Percentiles rank a stretch among this genome's conserved stretches.
These are phyloP conservation scores for Myriangium duriaei DNA, from an alignment of 2,329 filamentous ascomycete genomes.

Conservation along the genomic window DNA sequence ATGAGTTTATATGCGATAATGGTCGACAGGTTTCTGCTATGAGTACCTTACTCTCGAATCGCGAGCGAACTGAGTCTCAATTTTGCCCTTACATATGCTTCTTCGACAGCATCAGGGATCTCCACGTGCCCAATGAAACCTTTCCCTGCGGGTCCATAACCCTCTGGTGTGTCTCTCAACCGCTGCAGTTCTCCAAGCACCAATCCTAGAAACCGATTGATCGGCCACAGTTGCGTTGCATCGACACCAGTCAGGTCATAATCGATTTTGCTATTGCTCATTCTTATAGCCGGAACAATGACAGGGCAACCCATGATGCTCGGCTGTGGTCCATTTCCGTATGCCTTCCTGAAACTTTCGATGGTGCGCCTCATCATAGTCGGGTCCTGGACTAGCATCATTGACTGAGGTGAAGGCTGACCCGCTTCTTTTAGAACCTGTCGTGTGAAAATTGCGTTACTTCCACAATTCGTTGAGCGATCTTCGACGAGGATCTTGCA, in stretches of 20 bases:
- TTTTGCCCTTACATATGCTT: no score
- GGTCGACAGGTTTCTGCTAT: no score
- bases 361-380: constrained; percentile 34
- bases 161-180: constrained; percentile 29
- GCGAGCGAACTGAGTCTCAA: no score
- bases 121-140: constrained; percentile 34
- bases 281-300: constrained; percentile 19
- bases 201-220: constrained; percentile 29
- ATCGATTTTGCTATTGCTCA: constrained; percentile 4
- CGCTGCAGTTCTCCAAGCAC: constrained; percentile 33
- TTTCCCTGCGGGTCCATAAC: constrained; percentile 34
- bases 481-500: constrained; percentile 30
- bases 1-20: no score
- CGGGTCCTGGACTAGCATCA: constrained; percentile 33
- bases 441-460: constrained; percentile 29
- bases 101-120: constrained; percentile 25
- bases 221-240: constrained; percentile 23
- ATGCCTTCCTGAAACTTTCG: constrained; percentile 30
- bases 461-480: constrained; percentile 35
- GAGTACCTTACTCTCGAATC: no score
- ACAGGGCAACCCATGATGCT: constrained; percentile 22
- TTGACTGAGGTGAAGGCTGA: constrained; percentile 15
- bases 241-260: constrained; percentile 6
- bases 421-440: constrained; percentile 24
- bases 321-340: constrained; percentile 16